phyloP scores from a whole-genome alignment of 495 filamentous ascomycete genomes.

The Talaromyces borbonicus region DNA sequence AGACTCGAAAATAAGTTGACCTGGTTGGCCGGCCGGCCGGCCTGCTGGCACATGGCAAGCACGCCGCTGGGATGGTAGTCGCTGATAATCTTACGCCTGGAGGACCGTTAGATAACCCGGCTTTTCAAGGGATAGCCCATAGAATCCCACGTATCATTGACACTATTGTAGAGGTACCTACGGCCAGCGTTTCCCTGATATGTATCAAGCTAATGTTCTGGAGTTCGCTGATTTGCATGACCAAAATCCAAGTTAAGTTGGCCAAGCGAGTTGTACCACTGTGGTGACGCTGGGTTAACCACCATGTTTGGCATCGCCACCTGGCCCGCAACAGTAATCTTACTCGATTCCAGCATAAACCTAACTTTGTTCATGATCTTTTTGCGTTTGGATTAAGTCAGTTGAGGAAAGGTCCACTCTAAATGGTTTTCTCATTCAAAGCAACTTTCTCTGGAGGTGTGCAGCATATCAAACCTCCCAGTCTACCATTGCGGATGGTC shows the following conservation, averaged over 20 bases:
- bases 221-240: constrained; percentile 11
- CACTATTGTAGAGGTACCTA: constrained; percentile 18
- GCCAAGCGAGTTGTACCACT: constrained; percentile 28
- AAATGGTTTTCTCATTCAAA: constrained; percentile 39
- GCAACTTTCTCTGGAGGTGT: constrained; percentile 24
- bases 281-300: constrained; percentile 19
- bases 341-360: constrained; percentile 21
- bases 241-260: constrained; percentile 29
- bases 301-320: constrained; percentile 20
- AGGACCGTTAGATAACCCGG: not conserved
- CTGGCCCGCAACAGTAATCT: constrained; percentile 24
- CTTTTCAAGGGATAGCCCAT: no score
- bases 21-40: constrained; percentile 9
- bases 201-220: constrained; percentile 30
- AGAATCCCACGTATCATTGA: constrained; percentile 23
- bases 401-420: constrained; percentile 30
- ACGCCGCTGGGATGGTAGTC: constrained; percentile 30
- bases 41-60: constrained; percentile 22
- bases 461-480: constrained; percentile 34
- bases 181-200: constrained; percentile 21
- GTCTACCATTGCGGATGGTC: constrained; percentile 37
- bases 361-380: constrained; percentile 16
- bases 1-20: constrained; percentile 5
- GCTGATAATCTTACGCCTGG: constrained; percentile 11
- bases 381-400: constrained; percentile 24